Evolutionary conservation across 371 early-diverging fungal genomes (phyloP), one percentile per base, ranked within the genome.

Genomic region (Mucor ambiguus): DNA sequence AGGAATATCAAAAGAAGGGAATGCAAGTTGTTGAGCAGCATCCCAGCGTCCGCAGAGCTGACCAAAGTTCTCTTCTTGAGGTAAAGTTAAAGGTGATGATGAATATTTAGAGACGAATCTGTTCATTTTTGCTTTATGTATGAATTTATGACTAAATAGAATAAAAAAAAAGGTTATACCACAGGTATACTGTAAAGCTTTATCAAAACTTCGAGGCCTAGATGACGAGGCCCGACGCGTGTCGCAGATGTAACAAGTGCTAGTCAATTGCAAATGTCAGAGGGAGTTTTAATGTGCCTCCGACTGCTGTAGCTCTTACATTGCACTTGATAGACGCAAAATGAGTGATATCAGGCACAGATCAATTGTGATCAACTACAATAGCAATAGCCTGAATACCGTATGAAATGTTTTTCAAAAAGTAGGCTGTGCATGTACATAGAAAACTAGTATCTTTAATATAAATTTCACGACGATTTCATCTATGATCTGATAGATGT

Each of bases 1-100:
- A 59, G 94, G 93, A 69, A 93, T 78, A 61, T 87, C 87, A 73
- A 93, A 93, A 32, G 82, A 68, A 20, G 92, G 94, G 58, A 87
- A 84, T n/a, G 86, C 86, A 64, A 90, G 84, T 60, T 85, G 81
- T 67, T 80, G 78, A 29, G 90, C 85, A 46, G 89, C 89, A 67
- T 89, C 88, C 81, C 82, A 88, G 61, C 78, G 73, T 59, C 84
- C 84, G 52, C 75, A 76, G 35, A 83, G 55, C 22, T 73, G 62
- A 35, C 70, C 37, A 60, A 74, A 62, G 29, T 66, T 79, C 20
- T 56, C 67, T 58, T 80, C 81, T 38, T 61, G 66, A n/a, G 78
- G 80, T 63, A 77, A 64, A 10, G 65, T 69, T 35, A 77, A 67
- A 57, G 84, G 71, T 11, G 88, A 73, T 61, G 75, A 72, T 49